Conservation (phyloP, 768 basidiomycete genomes). For the Auricularia auricula-judae region DNA sequence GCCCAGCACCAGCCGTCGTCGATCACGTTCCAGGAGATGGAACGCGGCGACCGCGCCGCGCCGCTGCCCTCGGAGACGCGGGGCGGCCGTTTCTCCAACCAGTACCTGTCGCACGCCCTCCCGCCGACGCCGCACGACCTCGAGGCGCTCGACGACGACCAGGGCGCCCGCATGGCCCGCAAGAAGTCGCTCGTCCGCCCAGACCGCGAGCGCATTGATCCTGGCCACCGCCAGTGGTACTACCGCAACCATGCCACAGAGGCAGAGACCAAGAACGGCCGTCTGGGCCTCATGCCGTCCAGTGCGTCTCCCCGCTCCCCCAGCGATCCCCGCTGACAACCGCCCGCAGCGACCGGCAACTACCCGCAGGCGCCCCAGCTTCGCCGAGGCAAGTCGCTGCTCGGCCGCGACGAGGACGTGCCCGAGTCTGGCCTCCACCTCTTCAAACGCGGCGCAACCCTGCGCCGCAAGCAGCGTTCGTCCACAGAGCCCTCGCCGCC, state of each 20-base stretch:
- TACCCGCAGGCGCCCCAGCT: slow-evolving; percentile 45
- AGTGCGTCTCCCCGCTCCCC: slow-evolving; percentile 39
- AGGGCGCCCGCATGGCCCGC: slow-evolving; percentile 40
- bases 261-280: slow-evolving; percentile 51
- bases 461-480: slow-evolving; percentile 52
- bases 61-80: slow-evolving; percentile 36
- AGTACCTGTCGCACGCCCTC: slow-evolving; percentile 36
- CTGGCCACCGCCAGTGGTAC: slow-evolving; percentile 87
- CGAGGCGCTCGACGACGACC: slow-evolving; percentile 28
- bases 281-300: slow-evolving; percentile 67
- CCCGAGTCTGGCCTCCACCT: slow-evolving; percentile 88
- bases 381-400: slow-evolving; percentile 79
- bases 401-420: slow-evolving; percentile 82
- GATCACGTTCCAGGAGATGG: slow-evolving; percentile 59
- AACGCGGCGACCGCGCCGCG: slow-evolving; percentile 57
- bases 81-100: slow-evolving; percentile 27
- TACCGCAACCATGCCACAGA: slow-evolving; percentile 81
- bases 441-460: slow-evolving; percentile 76
- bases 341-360: slow-evolving; percentile 60
- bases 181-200: slow-evolving; percentile 91
- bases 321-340: slow-evolving; percentile 5
- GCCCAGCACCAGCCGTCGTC: slow-evolving; percentile 6
- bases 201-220: slow-evolving; percentile 94
- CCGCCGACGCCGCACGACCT: slow-evolving; percentile 22
- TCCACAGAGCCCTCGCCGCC: slow-evolving; percentile 30